A percentile compares a stretch with the other conserved stretches of the same genome.
Conservation (phyloP, 257 asterid genomes). For the Solanum peruvianum region DNA sequence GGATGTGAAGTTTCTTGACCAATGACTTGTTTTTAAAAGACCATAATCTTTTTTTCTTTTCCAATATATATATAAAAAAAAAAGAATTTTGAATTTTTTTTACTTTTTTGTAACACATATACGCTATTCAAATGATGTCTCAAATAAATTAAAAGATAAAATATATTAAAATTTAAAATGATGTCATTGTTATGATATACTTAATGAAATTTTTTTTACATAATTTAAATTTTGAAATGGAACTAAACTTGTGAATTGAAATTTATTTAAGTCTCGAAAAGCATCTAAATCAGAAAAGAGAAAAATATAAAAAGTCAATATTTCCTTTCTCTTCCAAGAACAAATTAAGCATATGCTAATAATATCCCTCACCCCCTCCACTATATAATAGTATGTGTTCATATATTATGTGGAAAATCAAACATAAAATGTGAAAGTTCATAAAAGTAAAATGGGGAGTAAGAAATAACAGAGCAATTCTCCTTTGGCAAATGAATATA, state of each 20-base stretch:
- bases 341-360: not conserved
- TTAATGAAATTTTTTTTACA: no score
- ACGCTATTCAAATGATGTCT: not conserved
- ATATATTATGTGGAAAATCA: not conserved
- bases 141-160: not conserved
- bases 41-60: not conserved
- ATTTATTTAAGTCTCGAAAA: not conserved
- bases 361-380: not conserved
- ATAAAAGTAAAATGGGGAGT: not conserved
- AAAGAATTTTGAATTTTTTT: not conserved
- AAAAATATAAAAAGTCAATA: not conserved
- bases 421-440: not conserved
- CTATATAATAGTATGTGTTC: not conserved
- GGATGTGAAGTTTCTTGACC: not conserved
- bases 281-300: not conserved
- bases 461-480: not conserved
- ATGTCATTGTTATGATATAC: not conserved
- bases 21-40: not conserved
- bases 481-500: not conserved
- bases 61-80: fast-evolving
- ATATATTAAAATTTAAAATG: not conserved
- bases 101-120: not conserved
- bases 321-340: not conserved
- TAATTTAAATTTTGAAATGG: not conserved
- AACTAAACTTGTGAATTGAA: not conserved